A percentile compares a stretch with the other conserved stretches of the same genome.
These are phyloP conservation scores for Rhodosporidiobolus sp. DNA, from an alignment of 768 basidiomycete species.

Conservation along the genomic window DNA sequence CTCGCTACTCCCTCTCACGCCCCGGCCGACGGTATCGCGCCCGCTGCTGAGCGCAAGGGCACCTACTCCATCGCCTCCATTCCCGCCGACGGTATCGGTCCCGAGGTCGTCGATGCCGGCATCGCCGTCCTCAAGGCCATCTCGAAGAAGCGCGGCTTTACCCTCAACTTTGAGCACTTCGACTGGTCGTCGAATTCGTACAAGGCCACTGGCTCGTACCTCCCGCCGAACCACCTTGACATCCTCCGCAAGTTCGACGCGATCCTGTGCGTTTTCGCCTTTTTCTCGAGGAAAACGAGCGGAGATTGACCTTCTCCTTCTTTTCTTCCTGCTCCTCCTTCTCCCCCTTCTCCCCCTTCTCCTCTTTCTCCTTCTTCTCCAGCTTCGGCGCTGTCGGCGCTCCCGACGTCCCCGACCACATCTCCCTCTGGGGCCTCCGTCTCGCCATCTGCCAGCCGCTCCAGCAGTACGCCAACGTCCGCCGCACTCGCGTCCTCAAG, in stretches of 20 bases:
- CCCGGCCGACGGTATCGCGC: not conserved
- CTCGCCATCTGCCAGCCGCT: constrained; percentile 58
- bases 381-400: constrained; percentile 58
- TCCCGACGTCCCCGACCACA: constrained; percentile 59
- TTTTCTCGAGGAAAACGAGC: too few species aligned
- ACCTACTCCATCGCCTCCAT: constrained; percentile 55
- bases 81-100: constrained; percentile 59
- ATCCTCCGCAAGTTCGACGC: constrained; percentile 44
- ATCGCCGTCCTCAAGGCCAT: constrained; percentile 55
- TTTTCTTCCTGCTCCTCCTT: too few species aligned
- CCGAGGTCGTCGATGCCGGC: constrained; percentile 57
- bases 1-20: not conserved
- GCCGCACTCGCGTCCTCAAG: constrained; percentile 55
- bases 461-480: constrained; percentile 53
- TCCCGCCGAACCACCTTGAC: constrained; percentile 50
- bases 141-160: constrained; percentile 54
- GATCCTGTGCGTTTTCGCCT: constrained; percentile 43
- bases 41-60: not conserved
- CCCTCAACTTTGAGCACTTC: constrained; percentile 54
- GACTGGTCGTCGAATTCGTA: constrained; percentile 56
- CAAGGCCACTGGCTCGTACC: constrained; percentile 55
- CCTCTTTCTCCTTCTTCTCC: constrained; percentile 43
- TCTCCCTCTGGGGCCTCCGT: constrained; percentile 59
- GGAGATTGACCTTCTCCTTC: too few species aligned
- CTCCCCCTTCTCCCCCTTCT: not conserved